Evolutionary conservation across 2,329 filamentous ascomycete species (phyloP).

Genomic region (Aaosphaeria arxii): DNA sequence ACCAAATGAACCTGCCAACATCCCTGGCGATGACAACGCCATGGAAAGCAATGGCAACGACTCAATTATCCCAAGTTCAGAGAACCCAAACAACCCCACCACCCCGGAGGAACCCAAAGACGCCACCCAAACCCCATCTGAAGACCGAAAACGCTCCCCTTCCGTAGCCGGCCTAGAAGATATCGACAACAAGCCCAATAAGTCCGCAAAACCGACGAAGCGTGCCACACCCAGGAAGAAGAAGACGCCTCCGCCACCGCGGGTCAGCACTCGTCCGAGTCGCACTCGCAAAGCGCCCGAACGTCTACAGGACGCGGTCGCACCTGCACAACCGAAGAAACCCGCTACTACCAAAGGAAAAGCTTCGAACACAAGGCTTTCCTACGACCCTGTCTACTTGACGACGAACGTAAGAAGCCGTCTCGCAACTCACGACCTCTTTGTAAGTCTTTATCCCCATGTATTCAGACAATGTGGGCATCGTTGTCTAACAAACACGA

Average conservation of each 20-base stretch:
- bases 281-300: constrained; percentile 12
- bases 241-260: background rate
- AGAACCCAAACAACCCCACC: background rate
- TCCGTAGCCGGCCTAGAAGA: background rate
- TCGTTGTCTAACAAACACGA: constrained; percentile 1
- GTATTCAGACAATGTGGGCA: background rate
- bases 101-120: too few relatives aligned
- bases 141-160: background rate
- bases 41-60: background rate
- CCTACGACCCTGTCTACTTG: constrained; percentile 21
- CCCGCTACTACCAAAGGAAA: background rate
- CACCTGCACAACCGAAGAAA: constrained; percentile 7
- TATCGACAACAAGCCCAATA: background rate
- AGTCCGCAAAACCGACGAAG: background rate
- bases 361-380: constrained; percentile 13
- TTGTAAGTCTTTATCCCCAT: constrained; percentile 10
- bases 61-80: background rate
- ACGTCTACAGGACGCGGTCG: constrained; percentile 14
- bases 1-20: too few relatives aligned
- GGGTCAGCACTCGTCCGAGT: constrained; percentile 5
- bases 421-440: constrained; percentile 30
- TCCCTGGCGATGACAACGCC: background rate
- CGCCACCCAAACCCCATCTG: too few relatives aligned
- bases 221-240: background rate
- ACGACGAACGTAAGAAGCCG: constrained; percentile 29